Evolutionary conservation across 805 yeast genomes (phyloP), one percentile per base, ranked within the genome.

Genomic region (Kodamaea sagamina): DNA sequence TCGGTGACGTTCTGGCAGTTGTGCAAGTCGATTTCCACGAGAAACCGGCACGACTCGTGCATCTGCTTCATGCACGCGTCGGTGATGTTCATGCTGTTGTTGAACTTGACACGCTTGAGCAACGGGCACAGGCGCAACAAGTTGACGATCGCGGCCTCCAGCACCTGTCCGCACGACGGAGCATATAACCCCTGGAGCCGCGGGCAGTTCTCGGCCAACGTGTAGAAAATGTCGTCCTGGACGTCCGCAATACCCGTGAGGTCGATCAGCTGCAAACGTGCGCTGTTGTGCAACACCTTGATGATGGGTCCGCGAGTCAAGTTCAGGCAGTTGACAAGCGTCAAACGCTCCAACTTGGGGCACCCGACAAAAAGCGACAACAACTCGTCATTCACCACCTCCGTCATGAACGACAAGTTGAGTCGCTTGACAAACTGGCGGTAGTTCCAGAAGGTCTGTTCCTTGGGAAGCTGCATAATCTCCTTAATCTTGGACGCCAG

Each of bases 11-110:
- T 72, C n/a, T 83, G 78, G 63, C 96, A 86, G 35, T 82, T 83
- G 51, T 89, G 90, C 39, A 92, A 72, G 64, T 92, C 98, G 41
- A 93, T 84, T 63, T 92, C 99, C 12, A 90, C 95, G 38, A 92
- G 70, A 43, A 82, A 74, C 32, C 84, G 84, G 62, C 97, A 92
- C 58, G 77, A 77, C n/a, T 71, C 68, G 42, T 85, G 82, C 62
- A 89, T 71, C 16, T 75, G 72, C 31, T 69, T 55, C 4, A 90
- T 71, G 8, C 84, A 73, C 7, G 65, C 76, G 61, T 87, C 93
- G 37, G 82, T 77, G 45, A 92, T 76, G 43, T 74, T 73, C 27
- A 67, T 67, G 58, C 88, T 85, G 44, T 85, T 86, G 45, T 89
- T 82, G 42, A 93, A 74, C 57, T 88, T 88, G 39, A 92, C 81